A percentile compares a stretch with the other conserved stretches of the same genome.
Conservation (phyloP, 257 asterid species). For the Buddleja alternifolia region DNA sequence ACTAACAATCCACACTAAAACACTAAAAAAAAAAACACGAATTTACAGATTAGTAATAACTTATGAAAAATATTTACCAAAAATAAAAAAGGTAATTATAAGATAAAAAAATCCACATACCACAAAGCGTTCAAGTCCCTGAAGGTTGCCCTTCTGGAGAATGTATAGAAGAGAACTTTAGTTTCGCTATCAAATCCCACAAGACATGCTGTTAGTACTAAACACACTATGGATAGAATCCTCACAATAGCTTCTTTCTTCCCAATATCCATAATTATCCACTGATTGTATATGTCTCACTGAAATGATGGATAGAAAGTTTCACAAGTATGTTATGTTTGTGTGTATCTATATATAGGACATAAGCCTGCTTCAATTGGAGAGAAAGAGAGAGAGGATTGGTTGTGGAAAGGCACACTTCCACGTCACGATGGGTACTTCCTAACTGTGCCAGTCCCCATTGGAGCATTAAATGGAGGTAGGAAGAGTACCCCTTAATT, state of each 20-base stretch:
- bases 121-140: constrained; percentile 47
- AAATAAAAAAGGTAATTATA: too few relatives aligned
- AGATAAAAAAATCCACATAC: constrained; percentile 34
- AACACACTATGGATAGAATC: constrained; percentile 32
- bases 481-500: too few relatives aligned
- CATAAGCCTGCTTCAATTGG: too few relatives aligned
- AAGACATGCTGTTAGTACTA: constrained; percentile 47
- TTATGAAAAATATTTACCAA: too few relatives aligned
- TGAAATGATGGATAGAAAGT: too few relatives aligned
- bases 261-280: constrained; percentile 29
- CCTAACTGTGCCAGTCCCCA: background rate
- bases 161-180: constrained; percentile 42
- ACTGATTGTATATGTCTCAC: background rate
- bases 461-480: constrained; percentile 21
- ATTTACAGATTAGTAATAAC: background rate
- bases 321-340: too few relatives aligned
- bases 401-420: constrained; percentile 33
- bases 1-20: constrained; percentile 53
- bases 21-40: constrained; percentile 24
- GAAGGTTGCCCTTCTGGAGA: constrained; percentile 52
- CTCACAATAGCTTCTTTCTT: constrained; percentile 39
- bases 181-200: constrained; percentile 61
- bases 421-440: constrained; percentile 25
- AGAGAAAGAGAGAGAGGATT: background rate
- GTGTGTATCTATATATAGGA: background rate